phyloP scores from a whole-genome alignment of 495 filamentous ascomycete species.

The Penicillium simplicissimum region DNA sequence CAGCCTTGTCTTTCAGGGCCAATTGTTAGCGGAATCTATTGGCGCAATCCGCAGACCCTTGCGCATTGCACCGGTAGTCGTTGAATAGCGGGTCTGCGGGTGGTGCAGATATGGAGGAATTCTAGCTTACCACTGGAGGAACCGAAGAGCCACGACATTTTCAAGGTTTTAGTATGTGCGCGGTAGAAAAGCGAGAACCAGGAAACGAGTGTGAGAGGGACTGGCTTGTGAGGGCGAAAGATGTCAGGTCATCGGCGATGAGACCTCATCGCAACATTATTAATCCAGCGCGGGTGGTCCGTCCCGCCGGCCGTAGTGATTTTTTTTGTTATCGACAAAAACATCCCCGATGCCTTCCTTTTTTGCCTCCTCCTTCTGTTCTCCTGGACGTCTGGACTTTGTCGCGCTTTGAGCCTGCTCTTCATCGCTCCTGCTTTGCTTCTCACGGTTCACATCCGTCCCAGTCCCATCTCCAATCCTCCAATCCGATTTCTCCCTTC shows the following conservation, averaged over 20 bases:
- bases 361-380: slow-evolving; percentile 15
- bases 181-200: not conserved
- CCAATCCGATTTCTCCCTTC: slow-evolving; percentile 7
- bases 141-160: slow-evolving; percentile 47
- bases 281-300: slow-evolving; percentile 34
- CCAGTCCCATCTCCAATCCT: slow-evolving; percentile 7
- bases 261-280: slow-evolving; percentile 25
- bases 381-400: slow-evolving; percentile 11
- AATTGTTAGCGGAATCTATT: slow-evolving; percentile 5
- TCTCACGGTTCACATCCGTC: not conserved
- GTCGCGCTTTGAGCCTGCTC: slow-evolving; percentile 7
- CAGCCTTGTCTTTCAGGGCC: slow-evolving; percentile 23
- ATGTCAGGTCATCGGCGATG: slow-evolving; percentile 11
- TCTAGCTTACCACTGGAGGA: slow-evolving; percentile 40
- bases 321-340: slow-evolving; percentile 32
- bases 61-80: slow-evolving; percentile 18
- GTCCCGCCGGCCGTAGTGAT: slow-evolving; percentile 20
- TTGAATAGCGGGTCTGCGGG: slow-evolving; percentile 4
- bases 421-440: slow-evolving; percentile 1
- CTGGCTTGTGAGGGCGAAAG: not conserved
- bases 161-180: slow-evolving; percentile 6
- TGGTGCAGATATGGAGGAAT: not conserved
- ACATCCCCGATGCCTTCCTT: slow-evolving; percentile 13
- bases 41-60: slow-evolving; percentile 2
- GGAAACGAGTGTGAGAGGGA: slow-evolving; percentile 5